Percentiles rank a stretch among this genome's conserved stretches.
phyloP scores from a whole-genome alignment of 257 asterid species.

The Agastache rugosa region DNA sequence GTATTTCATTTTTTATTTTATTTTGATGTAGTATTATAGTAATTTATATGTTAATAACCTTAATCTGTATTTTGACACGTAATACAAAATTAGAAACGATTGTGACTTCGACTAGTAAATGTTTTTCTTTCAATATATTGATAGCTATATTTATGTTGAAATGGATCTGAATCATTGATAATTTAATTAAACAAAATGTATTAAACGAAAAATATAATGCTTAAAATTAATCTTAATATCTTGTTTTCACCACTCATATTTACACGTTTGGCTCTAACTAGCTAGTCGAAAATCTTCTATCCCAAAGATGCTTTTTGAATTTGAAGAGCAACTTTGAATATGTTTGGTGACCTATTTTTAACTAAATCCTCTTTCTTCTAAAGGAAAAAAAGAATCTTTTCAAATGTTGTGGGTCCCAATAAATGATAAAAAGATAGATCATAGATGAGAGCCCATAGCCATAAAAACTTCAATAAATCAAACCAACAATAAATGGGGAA shows the following conservation, averaged over 20 bases:
- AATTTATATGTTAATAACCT: not conserved
- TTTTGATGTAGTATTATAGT: not conserved
- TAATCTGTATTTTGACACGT: not conserved
- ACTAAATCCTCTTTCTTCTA: not conserved
- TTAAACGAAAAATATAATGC: not conserved
- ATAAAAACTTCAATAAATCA: not conserved
- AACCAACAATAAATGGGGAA: constrained; percentile 7
- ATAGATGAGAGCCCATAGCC: not conserved
- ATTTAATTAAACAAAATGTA: not conserved
- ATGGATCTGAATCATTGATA: not conserved
- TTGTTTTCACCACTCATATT: too few relatives aligned
- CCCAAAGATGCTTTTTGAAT: not conserved
- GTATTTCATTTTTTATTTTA: not conserved
- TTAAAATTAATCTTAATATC: too few relatives aligned
- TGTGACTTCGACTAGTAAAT: not conserved
- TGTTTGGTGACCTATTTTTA: not conserved
- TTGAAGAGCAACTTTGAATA: not conserved
- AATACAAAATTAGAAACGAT: not conserved
- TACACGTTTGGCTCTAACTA: too few relatives aligned
- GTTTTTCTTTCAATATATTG: not conserved
- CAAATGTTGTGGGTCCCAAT: constrained; percentile 9
- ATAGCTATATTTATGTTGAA: not conserved
- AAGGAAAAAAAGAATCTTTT: not conserved
- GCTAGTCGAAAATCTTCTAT: not conserved
- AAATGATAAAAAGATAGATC: not conserved